Evolutionary conservation across 2,329 filamentous ascomycete species (phyloP), one percentile per base, ranked within the genome.

Genomic region (Chaetothyriales sp.): DNA sequence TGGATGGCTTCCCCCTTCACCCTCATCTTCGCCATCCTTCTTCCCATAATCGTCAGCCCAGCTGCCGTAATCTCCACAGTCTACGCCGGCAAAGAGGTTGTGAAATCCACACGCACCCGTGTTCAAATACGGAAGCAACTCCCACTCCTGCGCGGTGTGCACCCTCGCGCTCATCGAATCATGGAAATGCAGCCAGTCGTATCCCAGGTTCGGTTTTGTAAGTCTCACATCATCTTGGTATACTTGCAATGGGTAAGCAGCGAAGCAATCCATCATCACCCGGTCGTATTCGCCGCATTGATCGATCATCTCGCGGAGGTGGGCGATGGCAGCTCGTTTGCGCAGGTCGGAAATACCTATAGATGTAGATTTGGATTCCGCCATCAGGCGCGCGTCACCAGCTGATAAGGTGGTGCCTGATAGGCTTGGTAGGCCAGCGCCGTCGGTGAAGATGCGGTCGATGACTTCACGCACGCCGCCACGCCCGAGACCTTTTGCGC

Each of bases 101-200:
- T 98, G 94, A 63, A 94, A 95, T 2, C 87, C 92, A 1, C 97
- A 77, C 15, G 92, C 78, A 0, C 90, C 83, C 59, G 92, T 86
- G 61, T 83, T 86, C 47, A 97, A 77, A 65, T 98, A 98, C 0
- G 87, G 83, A 0, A 78, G 80, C 15, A 98, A 73, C 67, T 98
- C 92, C 86, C 92, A 98, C 51, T 94, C 89, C 65, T 95, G 90
- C 54, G 79, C 82, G n/a, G 80, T 73, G 64, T 83, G 94, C 1
- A 97, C 77, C 43, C 83, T 81, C 0, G 83, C 82, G 20, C 87
- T 88, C 56, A 94, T 82, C 0, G 75, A 73, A 62, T 97, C 92
- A 67, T 95, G 86, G 68, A 98, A 97, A 66, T 94, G 76, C 51
- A 98, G 78, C 92, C 92, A 98, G 63, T 95, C 90, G 66, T 95